Percentiles rank a stretch among this genome's conserved stretches.
These are phyloP conservation scores for Ophiosphaerella herpotricha DNA, from an alignment of 2,329 filamentous ascomycete species.

Conservation along the genomic window DNA sequence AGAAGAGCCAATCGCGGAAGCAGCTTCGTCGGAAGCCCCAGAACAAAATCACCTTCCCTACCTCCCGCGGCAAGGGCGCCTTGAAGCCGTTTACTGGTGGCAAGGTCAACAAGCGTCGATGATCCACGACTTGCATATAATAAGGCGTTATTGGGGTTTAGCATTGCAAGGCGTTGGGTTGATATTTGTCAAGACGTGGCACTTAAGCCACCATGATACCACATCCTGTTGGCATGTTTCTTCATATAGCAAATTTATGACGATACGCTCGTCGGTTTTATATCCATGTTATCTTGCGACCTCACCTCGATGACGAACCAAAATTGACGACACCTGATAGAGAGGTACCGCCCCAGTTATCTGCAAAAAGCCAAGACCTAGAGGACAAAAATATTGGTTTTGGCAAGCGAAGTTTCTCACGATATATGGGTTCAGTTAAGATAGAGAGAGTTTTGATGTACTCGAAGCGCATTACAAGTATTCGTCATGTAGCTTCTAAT, in stretches of 20 bases:
- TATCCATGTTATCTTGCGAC: background rate
- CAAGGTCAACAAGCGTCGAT: slow-evolving; percentile 35
- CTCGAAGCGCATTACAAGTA: too few species aligned
- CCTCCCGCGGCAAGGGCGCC: slow-evolving; percentile 39
- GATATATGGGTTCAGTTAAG: too few species aligned
- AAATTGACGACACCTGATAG: background rate
- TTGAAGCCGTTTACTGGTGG: slow-evolving; percentile 40
- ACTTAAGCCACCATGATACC: slow-evolving; percentile 31
- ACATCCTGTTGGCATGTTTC: slow-evolving; percentile 13
- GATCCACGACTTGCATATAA: slow-evolving; percentile 15
- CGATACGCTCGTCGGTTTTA: background rate
- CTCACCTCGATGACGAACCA: background rate
- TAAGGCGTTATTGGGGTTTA: slow-evolving; percentile 17
- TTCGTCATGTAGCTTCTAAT: too few species aligned
- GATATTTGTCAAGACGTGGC: slow-evolving; percentile 13
- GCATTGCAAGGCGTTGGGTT: slow-evolving; percentile 35
- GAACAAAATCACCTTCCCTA: slow-evolving; percentile 47
- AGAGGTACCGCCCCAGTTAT: too few species aligned
- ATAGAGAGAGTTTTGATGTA: too few species aligned
- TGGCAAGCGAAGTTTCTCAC: too few species aligned
- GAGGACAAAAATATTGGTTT: too few species aligned
- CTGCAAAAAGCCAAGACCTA: too few species aligned
- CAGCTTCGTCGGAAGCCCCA: slow-evolving; percentile 44
- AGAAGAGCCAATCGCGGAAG: slow-evolving; percentile 43
- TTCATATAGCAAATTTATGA: background rate